Conservation (phyloP, 2,329 filamentous ascomycete species). For the Phialocephala subalpina region DNA sequence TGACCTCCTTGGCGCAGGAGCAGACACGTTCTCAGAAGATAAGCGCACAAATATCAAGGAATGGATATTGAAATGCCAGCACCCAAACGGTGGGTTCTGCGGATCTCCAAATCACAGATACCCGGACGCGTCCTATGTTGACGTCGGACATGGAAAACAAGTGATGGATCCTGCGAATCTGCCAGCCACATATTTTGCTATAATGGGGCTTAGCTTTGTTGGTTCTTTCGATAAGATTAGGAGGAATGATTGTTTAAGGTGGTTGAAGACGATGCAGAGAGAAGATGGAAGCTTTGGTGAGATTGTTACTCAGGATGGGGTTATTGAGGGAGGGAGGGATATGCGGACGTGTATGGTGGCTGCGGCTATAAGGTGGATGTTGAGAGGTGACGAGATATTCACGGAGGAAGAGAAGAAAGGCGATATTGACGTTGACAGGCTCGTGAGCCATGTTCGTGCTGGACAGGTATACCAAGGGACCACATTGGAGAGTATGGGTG, state of each 20-base stretch:
- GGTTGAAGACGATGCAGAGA: conserved; percentile 81
- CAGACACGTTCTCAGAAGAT: conserved; percentile 62
- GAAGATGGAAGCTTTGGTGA: conserved; percentile 92
- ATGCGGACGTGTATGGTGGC: conserved; percentile 90
- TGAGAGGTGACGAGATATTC: conserved; percentile 68
- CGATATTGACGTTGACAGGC: conserved; percentile 77
- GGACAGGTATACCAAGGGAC: conserved; percentile 58
- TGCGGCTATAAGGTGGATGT: conserved; percentile 80
- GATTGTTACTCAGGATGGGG: conserved; percentile 64
- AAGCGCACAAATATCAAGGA: conserved; percentile 58
- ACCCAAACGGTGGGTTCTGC: conserved; percentile 86
- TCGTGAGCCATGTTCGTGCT: conserved; percentile 74
- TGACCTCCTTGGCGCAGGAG: conserved; percentile 74
- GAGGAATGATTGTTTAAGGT: conserved; percentile 71
- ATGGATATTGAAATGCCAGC: conserved; percentile 89
- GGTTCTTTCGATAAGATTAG: conserved; percentile 68
- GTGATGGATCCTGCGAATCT: conserved; percentile 82
- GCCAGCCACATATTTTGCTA: conserved; percentile 88
- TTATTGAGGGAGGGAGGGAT: conserved; percentile 81
- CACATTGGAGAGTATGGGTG: conserved; percentile 11
- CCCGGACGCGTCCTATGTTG: conserved; percentile 44
- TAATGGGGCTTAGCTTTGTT: conserved; percentile 75
- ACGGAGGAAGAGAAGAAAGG: conserved; percentile 70
- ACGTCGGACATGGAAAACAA: conserved; percentile 53
- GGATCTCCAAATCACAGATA: conserved; percentile 76